Evolutionary conservation across 1,139 yeast genomes (phyloP).

Genomic region (Protomyces arabidopsidicola): DNA sequence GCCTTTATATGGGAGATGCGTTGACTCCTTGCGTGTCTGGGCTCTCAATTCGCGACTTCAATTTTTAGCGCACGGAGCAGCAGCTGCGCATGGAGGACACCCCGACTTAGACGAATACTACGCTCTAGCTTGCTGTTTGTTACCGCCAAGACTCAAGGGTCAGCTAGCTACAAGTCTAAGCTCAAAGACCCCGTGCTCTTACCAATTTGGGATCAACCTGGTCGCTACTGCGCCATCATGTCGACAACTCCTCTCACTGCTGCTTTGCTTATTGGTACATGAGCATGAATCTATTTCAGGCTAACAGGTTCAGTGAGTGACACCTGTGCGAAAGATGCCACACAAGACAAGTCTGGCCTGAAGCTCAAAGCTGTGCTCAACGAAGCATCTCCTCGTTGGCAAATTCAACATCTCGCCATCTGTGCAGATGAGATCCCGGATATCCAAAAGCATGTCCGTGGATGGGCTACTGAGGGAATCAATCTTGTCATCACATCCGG

Average conservation of each 20-base stretch:
- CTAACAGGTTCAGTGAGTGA: constrained; percentile 10
- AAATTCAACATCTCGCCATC: constrained; percentile 31
- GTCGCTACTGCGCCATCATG: no score
- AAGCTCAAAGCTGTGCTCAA: neutral
- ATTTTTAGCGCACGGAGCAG: no score
- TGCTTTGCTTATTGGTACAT: neutral
- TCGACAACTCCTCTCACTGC: neutral
- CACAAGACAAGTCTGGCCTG: constrained; percentile 14
- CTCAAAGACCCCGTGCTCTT: no score
- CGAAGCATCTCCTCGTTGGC: neutral
- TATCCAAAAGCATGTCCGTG: constrained; percentile 38
- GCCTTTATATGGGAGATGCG: no score
- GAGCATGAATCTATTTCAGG: neutral
- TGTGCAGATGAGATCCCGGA: constrained; percentile 40
- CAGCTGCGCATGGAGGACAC: no score
- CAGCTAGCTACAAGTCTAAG: no score
- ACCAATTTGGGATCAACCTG: no score
- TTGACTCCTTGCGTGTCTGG: no score
- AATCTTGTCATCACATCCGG: constrained; percentile 45
- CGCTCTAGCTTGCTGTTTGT: no score
- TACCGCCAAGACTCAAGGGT: no score
- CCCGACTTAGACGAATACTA: no score
- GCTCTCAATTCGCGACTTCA: no score
- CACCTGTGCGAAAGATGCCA: constrained; percentile 12
- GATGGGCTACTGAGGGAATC: constrained; percentile 35